Base-by-base conservation (phyloP, 2,329 filamentous ascomycete genomes). In the Fusarium chaquense region DNA sequence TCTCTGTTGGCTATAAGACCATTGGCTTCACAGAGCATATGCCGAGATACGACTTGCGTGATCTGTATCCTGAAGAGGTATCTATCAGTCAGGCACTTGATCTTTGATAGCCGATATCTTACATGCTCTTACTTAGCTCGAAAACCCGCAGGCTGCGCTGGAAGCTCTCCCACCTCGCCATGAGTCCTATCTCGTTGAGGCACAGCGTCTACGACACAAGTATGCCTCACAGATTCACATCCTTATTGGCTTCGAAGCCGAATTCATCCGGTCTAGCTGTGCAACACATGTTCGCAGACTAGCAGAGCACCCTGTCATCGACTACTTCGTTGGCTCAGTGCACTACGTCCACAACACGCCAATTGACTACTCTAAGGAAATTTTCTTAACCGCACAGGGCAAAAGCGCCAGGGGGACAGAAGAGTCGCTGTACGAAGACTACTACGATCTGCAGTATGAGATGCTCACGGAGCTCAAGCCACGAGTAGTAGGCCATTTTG, bases 1-100 rank as follows among this genome's bases (percentile, higher is more conserved):
- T 98, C 72, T 81, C 85, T 49, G 86, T 91, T 65, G 90, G 91
- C 44, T 96, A 97, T 86, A 88, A 89, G 67, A 91, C 91, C 22
- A 94, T 98, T 77, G 93, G 91, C 24, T 81, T 99, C 62, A 97
- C 94, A 2, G 96, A 99, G 81, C 96, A 99, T 81, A 98, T 99
- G 89, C 94, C 95, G 10, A 91, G 95, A 35, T 88, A 89, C 47
- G 82, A 89, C 51, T 79, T 85, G 36, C 83, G 86, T 60, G 95
- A 99, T 81, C 86, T 97, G 55, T 99, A 99, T 78, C 96, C 96
- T 0, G 95, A 97, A 83, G 96, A 99, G 84, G 90, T 92, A 35
- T 33, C 30, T 58, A 24, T 33, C 35, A 20, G 38, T 38, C 22
- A 28, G n/a, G 22, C 20, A 24, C 6, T 40, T 30, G 18, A 22